Evolutionary conservation across 2,329 filamentous ascomycete species (phyloP).

Genomic region (Gyromitra esculenta): DNA sequence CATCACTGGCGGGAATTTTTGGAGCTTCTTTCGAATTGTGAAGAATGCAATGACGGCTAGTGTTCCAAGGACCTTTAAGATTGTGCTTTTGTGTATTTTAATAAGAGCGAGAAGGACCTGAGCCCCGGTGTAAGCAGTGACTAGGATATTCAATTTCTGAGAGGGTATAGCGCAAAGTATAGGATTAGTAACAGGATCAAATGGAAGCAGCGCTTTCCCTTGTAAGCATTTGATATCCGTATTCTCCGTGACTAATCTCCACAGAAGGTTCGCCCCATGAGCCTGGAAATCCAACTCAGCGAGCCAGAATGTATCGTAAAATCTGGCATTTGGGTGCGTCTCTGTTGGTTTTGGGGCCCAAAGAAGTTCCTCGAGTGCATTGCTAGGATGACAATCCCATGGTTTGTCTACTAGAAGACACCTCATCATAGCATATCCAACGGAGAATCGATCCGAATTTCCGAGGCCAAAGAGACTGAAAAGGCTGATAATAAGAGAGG

Average conservation of each 20-base stretch:
- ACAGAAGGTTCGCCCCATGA: conserved; percentile 8
- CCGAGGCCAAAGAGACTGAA: conserved; percentile 11
- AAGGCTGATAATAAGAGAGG: conserved; percentile 11
- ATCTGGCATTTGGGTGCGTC: conserved; percentile 6
- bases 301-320: conserved; percentile 17
- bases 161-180: conserved; percentile 9
- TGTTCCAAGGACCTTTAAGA: conserved; percentile 8
- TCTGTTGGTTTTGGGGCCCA: conserved; percentile 11
- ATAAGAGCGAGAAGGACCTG: conserved; percentile 11
- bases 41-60: background rate
- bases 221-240: conserved; percentile 16
- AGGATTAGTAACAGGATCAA: conserved; percentile 18
- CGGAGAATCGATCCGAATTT: conserved; percentile 5
- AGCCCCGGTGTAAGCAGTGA: background rate
- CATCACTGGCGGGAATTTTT: background rate
- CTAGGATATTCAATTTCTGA: background rate
- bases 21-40: background rate
- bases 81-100: background rate
- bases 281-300: conserved; percentile 13
- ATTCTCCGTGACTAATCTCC: conserved; percentile 21
- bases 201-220: background rate
- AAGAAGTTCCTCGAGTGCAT: conserved; percentile 6
- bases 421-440: conserved; percentile 13
- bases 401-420: conserved; percentile 6
- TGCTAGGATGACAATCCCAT: conserved; percentile 6